Conservation (phyloP, 495 filamentous ascomycete genomes). For the Extremus antarcticus region DNA sequence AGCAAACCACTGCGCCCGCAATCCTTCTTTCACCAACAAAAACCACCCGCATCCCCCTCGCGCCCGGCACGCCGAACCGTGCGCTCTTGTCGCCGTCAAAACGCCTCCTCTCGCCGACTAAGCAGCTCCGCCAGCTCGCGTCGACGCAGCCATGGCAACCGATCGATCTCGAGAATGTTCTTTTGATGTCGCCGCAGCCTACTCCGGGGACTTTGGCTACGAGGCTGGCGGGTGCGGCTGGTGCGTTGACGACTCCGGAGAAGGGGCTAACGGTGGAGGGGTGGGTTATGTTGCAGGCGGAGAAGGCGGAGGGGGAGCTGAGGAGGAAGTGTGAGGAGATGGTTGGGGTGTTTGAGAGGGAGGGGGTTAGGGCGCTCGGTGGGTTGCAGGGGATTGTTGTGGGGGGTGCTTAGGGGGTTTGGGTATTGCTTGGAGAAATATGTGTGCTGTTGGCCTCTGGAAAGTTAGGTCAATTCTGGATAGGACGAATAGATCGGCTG, state of each 20-base stretch:
- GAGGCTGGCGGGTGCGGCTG: slow-evolving; percentile 33
- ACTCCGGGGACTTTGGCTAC: slow-evolving; percentile 23
- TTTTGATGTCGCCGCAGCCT: slow-evolving; percentile 30
- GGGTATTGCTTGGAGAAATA: no score
- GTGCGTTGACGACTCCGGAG: slow-evolving; percentile 59
- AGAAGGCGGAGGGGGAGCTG: slow-evolving; percentile 64
- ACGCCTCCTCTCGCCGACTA: slow-evolving; percentile 32
- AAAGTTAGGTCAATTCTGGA: no score
- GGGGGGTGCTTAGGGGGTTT: neutral
- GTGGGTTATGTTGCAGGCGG: slow-evolving; percentile 78
- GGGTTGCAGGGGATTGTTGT: slow-evolving; percentile 61
- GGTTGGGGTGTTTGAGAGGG: slow-evolving; percentile 67
- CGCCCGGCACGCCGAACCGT: slow-evolving; percentile 17
- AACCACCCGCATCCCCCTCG: slow-evolving; percentile 14
- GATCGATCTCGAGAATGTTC: slow-evolving; percentile 58
- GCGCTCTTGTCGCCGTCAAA: neutral
- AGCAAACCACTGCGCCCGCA: neutral
- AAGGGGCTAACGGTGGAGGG: slow-evolving; percentile 85
- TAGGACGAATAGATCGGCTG: no score
- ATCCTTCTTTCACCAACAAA: slow-evolving; percentile 7
- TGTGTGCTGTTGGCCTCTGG: no score
- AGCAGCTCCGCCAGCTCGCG: slow-evolving; percentile 18
- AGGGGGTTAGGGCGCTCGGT: slow-evolving; percentile 66
- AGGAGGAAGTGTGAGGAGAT: slow-evolving; percentile 70
- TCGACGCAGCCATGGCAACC: slow-evolving; percentile 56